These are phyloP conservation scores for Yamadazyma diospyri DNA, from an alignment of 1,139 yeast genomes.

Conservation along the genomic window DNA sequence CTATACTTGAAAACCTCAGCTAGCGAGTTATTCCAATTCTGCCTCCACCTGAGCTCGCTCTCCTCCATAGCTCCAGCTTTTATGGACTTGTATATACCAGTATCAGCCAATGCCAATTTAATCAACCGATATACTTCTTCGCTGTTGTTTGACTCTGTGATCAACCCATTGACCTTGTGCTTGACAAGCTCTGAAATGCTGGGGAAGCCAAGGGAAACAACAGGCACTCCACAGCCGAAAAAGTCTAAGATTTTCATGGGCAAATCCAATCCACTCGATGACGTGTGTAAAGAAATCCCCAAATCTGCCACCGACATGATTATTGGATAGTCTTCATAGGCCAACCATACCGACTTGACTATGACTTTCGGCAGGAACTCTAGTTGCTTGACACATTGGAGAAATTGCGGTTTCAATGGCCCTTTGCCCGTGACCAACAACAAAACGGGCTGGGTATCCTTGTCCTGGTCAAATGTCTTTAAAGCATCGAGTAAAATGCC, in stretches of 20 bases:
- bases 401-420: conserved; percentile 58
- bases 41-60: conserved; percentile 67
- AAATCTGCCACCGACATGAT: conserved; percentile 76
- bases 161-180: conserved; percentile 42
- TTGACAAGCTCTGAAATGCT: conserved; percentile 65
- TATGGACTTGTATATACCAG: conserved; percentile 29
- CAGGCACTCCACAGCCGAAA: conserved; percentile 96
- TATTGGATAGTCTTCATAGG: conserved; percentile 75
- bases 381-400: conserved; percentile 41
- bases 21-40: conserved; percentile 57
- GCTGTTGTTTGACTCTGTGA: conserved; percentile 13
- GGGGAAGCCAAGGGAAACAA: conserved; percentile 69
- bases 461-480: conserved; percentile 47
- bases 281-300: conserved; percentile 86
- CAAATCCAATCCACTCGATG: conserved; percentile 89
- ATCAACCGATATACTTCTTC: conserved; percentile 53
- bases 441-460: conserved; percentile 39
- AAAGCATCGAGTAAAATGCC: conserved; percentile 66
- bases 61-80: conserved; percentile 70
- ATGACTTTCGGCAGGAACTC: conserved; percentile 45
- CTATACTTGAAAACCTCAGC: conserved; percentile 15
- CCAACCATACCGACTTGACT: conserved; percentile 71
- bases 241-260: conserved; percentile 98
- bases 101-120: conserved; percentile 41
- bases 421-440: conserved; percentile 94